Percentiles rank a stretch among this genome's conserved stretches.
phyloP scores from a whole-genome alignment of 2,329 filamentous ascomycete species.

The Trichophyton rubrum region DNA sequence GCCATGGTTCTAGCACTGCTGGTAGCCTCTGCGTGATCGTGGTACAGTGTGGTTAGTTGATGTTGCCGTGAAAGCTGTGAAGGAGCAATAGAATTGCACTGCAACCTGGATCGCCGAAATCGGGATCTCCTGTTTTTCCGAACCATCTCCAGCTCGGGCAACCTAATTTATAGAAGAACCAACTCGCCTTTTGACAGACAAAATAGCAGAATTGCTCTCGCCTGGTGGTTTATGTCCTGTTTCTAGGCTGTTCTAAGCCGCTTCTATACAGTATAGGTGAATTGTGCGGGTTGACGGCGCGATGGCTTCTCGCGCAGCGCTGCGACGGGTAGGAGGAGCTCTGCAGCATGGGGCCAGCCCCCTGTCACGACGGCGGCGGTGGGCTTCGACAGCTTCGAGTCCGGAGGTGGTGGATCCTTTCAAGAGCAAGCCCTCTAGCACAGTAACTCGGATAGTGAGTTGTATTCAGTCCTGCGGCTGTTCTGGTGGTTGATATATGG shows the following conservation, averaged over 20 bases:
- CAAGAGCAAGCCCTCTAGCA: not conserved
- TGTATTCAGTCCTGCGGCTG: not conserved
- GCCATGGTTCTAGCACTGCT: not conserved
- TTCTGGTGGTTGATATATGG: not conserved
- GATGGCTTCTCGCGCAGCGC: conserved; percentile 10
- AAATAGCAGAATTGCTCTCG: not conserved
- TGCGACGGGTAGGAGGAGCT: conserved; percentile 14
- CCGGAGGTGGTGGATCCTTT: not conserved
- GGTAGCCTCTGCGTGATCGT: not conserved
- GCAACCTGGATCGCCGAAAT: not conserved
- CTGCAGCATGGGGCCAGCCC: conserved; percentile 13
- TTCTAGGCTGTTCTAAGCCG: too few relatives aligned
- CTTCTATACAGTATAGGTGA: not conserved
- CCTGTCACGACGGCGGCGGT: conserved; percentile 17
- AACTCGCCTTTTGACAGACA: not conserved
- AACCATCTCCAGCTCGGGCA: not conserved
- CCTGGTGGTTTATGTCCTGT: not conserved
- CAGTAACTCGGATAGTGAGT: not conserved
- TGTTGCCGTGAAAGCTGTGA: not conserved
- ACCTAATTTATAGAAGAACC: not conserved
- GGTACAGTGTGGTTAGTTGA: not conserved
- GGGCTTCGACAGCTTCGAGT: conserved; percentile 9
- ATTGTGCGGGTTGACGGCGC: not conserved
- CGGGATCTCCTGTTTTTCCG: conserved; percentile 1
- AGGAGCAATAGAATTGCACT: not conserved